These are phyloP conservation scores for Dictyostelium discoideum DNA, from an alignment of 78 protist species.

Conservation along the genomic window DNA sequence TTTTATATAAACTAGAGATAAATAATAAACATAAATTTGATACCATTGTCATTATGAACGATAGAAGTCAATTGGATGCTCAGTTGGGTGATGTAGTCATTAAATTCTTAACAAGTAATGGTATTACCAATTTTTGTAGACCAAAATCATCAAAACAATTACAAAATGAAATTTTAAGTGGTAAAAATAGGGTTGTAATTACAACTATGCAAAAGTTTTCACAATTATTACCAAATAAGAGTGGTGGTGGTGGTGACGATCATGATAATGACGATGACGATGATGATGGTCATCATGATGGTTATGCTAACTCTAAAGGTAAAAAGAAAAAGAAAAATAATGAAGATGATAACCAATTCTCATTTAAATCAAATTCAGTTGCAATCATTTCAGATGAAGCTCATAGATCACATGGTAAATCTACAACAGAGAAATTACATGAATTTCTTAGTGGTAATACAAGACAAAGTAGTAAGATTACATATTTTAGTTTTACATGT, in stretches of 20 bases:
- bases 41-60: slow-evolving; percentile 80
- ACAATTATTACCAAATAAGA: slow-evolving; percentile 51
- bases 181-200: slow-evolving; percentile 56
- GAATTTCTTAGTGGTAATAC: slow-evolving; percentile 45
- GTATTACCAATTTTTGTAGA: slow-evolving; percentile 31
- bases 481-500: slow-evolving; percentile 78
- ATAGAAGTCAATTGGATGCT: slow-evolving; percentile 80
- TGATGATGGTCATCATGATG: not conserved
- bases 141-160: slow-evolving; percentile 58
- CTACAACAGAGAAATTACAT: slow-evolving; percentile 58
- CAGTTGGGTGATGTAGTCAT: slow-evolving; percentile 71
- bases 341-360: slow-evolving; percentile 2
- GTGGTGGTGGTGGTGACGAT: not conserved
- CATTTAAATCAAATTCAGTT: slow-evolving; percentile 46
- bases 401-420: slow-evolving; percentile 78
- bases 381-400: slow-evolving; percentile 82
- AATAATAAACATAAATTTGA: slow-evolving; percentile 66
- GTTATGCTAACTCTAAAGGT: no score
- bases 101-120: slow-evolving; percentile 31
- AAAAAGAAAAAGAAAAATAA: not conserved
- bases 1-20: slow-evolving; percentile 51
- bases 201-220: slow-evolving; percentile 82
- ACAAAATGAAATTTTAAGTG: slow-evolving; percentile 33
- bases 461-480: slow-evolving; percentile 34
- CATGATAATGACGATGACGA: no score